Conservation (phyloP, 179 eudicot species). For the Patellifolia procumbens region DNA sequence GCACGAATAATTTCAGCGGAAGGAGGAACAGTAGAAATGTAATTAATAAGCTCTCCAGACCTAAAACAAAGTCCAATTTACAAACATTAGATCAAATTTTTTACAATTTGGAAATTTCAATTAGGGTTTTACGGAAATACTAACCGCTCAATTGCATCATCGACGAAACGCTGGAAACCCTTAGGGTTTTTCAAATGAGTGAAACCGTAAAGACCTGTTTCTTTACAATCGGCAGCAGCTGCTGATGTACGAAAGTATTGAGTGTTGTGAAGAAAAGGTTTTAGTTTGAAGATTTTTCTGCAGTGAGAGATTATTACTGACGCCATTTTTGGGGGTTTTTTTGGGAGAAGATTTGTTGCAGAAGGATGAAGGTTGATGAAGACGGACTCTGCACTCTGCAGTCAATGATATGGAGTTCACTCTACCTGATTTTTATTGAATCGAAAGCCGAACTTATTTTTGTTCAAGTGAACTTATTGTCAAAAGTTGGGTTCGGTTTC, state of each 20-base stretch:
- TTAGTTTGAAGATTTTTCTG: constrained; percentile 24
- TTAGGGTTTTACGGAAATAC: not conserved
- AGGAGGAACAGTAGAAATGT: constrained; percentile 68
- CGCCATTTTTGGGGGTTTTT: constrained; percentile 31
- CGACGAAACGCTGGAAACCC: constrained; percentile 83
- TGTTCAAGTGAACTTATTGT: too few species aligned
- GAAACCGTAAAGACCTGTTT: constrained; percentile 83
- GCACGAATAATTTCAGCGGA: constrained; percentile 66
- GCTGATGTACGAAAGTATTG: constrained; percentile 32
- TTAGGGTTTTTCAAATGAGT: constrained; percentile 64
- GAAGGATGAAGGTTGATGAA: too few species aligned
- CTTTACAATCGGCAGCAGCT: constrained; percentile 23
- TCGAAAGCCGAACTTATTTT: too few species aligned
- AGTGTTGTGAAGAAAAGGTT: not conserved
- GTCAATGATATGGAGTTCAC: too few species aligned
- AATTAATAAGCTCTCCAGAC: constrained; percentile 77
- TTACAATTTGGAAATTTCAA: not conserved
- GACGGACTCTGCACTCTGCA: too few species aligned
- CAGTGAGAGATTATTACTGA: constrained; percentile 17
- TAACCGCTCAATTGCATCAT: constrained; percentile 82
- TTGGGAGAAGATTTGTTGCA: not conserved
- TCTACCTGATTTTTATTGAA: too few species aligned
- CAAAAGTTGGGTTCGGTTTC: too few species aligned
- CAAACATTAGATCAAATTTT: not conserved
- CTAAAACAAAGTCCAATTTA: constrained; percentile 31